Evolutionary conservation across 345 rosid genomes (phyloP), one percentile per base, ranked within the genome.

Genomic region (Geranium brycei): DNA sequence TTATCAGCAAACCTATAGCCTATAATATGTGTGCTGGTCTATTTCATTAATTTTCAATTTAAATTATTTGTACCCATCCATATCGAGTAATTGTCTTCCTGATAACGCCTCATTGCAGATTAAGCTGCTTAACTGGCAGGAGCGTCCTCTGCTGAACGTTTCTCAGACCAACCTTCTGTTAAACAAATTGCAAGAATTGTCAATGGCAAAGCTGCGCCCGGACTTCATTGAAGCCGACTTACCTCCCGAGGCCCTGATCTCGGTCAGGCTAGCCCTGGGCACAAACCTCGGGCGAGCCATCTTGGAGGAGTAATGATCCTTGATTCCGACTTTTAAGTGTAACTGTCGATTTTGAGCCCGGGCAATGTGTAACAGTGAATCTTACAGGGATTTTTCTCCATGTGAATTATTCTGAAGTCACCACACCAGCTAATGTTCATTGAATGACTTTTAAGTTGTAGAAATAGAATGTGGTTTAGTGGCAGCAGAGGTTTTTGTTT

Each of bases 201-300:
- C 97, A 23, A 62, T 83, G 51, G 87, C 91, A 64, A 83, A 75
- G 77, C 67, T 93, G 55, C 84, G 85, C 3, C 99, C 95, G 6
- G 92, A 78, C 66, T 85, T 82, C 66, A 59, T 83, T 16, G 90
- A 88, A 71, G 47, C 84, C 0, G 85, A 82, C 56, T 73, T 85
- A 75, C 86, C 95, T 6, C 57, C 88, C 14, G 75, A 82, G 69
- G 87, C 89, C 58, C 70, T 87, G 40, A 72, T 74, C 73, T 80
- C 90, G 4, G 88, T 90, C 31, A 83, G 91, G 74, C 79, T 85
- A 7, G 96, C 97, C 57, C 87, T 93, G 12, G 99, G 87, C 17
- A 79, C 80, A 60, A 93, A 85, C 72, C 90, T 90, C 5, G 97
- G 96, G 28, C 97, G 96, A 35, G 89, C 96, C 18, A 77, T 83